A percentile compares a stretch with the other conserved stretches of the same genome.
These are phyloP conservation scores for Schoenoplectus tabernaemontani DNA, from an alignment of 202 grass and related monocot species.

Conservation along the genomic window DNA sequence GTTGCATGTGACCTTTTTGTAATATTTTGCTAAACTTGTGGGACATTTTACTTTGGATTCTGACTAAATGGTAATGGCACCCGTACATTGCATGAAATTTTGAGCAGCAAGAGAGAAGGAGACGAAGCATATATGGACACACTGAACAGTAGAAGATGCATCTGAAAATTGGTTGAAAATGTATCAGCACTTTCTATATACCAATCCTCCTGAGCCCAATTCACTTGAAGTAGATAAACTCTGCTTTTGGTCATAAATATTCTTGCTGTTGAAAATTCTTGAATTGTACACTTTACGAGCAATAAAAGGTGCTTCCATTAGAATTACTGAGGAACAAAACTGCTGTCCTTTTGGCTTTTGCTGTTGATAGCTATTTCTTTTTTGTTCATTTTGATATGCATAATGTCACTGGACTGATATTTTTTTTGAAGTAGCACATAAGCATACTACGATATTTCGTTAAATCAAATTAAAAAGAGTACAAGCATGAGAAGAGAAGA, in stretches of 20 bases:
- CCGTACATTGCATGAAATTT: slow-evolving; percentile 38
- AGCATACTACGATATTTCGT: too few relatives aligned
- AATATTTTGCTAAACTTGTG: background rate
- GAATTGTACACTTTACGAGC: too few relatives aligned
- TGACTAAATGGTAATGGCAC: background rate
- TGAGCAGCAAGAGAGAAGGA: slow-evolving; percentile 50
- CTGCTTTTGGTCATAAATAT: too few relatives aligned
- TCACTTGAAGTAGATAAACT: background rate
- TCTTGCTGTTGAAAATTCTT: too few relatives aligned
- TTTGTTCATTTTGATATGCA: background rate
- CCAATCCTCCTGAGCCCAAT: background rate
- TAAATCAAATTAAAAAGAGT: too few relatives aligned
- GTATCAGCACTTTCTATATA: slow-evolving; percentile 27
- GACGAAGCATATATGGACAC: slow-evolving; percentile 61
- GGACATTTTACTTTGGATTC: background rate
- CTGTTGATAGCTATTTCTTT: background rate
- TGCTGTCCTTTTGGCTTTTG: too few relatives aligned
- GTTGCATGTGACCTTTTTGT: background rate
- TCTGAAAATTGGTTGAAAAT: slow-evolving; percentile 52
- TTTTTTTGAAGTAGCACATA: too few relatives aligned
- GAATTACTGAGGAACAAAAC: background rate
- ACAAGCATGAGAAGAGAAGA: too few relatives aligned
- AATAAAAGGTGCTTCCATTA: too few relatives aligned
- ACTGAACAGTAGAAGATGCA: slow-evolving; percentile 64
- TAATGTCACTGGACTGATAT: background rate